Base-by-base conservation (phyloP, 345 rosid species). In the Lepidium africanum region DNA sequence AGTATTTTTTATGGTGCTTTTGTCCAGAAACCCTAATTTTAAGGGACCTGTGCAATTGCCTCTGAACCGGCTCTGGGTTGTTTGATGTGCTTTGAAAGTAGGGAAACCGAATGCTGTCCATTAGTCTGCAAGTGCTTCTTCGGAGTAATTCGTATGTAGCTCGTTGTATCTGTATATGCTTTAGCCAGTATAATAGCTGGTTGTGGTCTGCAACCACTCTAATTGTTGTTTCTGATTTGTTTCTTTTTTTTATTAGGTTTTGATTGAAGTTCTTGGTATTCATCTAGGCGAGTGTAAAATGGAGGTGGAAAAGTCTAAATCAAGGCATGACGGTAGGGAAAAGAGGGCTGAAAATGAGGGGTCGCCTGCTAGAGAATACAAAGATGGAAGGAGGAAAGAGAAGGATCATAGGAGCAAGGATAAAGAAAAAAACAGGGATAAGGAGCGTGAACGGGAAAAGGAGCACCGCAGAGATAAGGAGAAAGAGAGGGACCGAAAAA, bases 311-410 rank as follows among this genome's bases (percentile, higher is more conserved):
- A 57, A 69, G 70, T 63, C 67, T 17, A 71, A 70, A 46, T 65
- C 72, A 4, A 76, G 79, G 63, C 72, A 70, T 71, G 72, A 76
- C 45, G 59, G 57, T 41, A 63, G 72, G 67, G 79, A 76, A 5
- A 73, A 71, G 30, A 65, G 73, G 59, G 59, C 46, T 60, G 79
- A 58, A 1, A 65, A 58, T 0, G 71, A 69, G 58, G 72, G 45
- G 14, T 76, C 79, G 2, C 76, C 72, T 49, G 42, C 61, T 39
- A 70, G 76, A 41, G 83, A 83, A 49, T 23, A 49, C 42, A 63
- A 77, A 65, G 77, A 76, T 36, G 82, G 78, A 38, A 79, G 83
- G 63, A 83, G 76, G 71, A 85, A 81, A 71, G 81, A 78, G 4
- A 80, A 77, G 65, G 85, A 82, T 51, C 74, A 78, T 42, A 69